Evolutionary conservation across 129 eudicot genomes (phyloP).

Genomic region (Dittrichia graveolens): DNA sequence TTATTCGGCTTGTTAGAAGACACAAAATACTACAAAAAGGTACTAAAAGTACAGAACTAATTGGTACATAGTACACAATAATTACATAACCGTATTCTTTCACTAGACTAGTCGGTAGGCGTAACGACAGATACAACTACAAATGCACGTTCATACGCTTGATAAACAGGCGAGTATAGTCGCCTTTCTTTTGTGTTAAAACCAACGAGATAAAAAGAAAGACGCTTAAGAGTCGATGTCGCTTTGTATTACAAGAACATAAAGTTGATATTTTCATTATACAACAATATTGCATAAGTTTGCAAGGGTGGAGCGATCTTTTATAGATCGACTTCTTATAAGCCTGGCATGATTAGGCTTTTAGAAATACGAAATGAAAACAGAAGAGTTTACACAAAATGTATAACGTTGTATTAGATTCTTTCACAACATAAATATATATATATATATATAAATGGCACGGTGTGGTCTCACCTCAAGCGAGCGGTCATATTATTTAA

Average conservation of each 20-base stretch:
- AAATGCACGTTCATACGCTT: not conserved
- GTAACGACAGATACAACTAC: not conserved
- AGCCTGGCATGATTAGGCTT: slow-evolving; percentile 11
- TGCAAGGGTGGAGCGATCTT: not conserved
- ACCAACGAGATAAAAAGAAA: not conserved
- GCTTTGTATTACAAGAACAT: not conserved
- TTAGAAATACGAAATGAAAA: slow-evolving; percentile 8
- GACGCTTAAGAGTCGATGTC: not conserved
- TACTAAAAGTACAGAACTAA: not conserved
- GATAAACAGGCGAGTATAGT: not conserved
- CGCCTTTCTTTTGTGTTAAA: not conserved
- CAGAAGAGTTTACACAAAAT: not conserved
- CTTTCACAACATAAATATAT: not conserved
- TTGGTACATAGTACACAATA: slow-evolving; percentile 14
- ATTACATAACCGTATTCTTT: not conserved
- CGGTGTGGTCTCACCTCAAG: not conserved
- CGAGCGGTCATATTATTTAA: slow-evolving; percentile 17
- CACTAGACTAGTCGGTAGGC: not conserved
- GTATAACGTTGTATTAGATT: slow-evolving; percentile 2
- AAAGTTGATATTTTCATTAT: slow-evolving; percentile 2
- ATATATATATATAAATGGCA: no score
- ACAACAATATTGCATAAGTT: not conserved
- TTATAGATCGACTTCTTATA: slow-evolving; percentile 7
- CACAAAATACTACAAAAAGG: not conserved
- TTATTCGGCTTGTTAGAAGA: not conserved